phyloP scores from a whole-genome alignment of 257 asterid genomes.

The Solanum etuberosum region DNA sequence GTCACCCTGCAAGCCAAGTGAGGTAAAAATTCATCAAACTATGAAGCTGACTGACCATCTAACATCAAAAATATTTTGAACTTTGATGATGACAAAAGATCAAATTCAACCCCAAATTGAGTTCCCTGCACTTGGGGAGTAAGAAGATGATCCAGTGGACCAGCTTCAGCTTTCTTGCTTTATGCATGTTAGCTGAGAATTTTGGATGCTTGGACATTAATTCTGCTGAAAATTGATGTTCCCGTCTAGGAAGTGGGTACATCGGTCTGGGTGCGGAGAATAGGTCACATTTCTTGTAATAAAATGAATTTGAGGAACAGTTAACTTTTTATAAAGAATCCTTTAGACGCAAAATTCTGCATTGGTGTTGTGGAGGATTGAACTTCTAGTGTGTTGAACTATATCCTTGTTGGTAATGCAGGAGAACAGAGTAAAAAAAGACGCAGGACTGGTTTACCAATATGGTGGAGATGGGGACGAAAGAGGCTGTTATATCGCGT shows the following conservation, averaged over 20 bases:
- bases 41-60: not conserved
- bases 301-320: not conserved
- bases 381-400: not conserved
- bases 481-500: slow-evolving; percentile 44
- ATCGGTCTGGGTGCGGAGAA: not conserved
- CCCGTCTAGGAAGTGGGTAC: not conserved
- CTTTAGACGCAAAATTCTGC: not conserved
- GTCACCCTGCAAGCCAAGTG: not conserved
- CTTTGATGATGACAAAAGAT: not conserved
- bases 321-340: not conserved
- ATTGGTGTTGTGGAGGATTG: not conserved
- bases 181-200: not conserved
- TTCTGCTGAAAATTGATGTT: not conserved
- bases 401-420: slow-evolving; percentile 20
- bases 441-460: slow-evolving; percentile 31
- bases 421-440: slow-evolving; percentile 37
- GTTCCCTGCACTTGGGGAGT: not conserved
- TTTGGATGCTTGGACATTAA: not conserved
- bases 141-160: not conserved
- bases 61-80: not conserved
- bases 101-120: not conserved
- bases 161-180: not conserved
- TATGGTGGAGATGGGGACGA: slow-evolving; percentile 75
- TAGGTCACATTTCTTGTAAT: not conserved
- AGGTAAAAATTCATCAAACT: not conserved